These are phyloP conservation scores for Corymbia citriodora DNA, from an alignment of 441 rosid genomes.

Conservation along the genomic window DNA sequence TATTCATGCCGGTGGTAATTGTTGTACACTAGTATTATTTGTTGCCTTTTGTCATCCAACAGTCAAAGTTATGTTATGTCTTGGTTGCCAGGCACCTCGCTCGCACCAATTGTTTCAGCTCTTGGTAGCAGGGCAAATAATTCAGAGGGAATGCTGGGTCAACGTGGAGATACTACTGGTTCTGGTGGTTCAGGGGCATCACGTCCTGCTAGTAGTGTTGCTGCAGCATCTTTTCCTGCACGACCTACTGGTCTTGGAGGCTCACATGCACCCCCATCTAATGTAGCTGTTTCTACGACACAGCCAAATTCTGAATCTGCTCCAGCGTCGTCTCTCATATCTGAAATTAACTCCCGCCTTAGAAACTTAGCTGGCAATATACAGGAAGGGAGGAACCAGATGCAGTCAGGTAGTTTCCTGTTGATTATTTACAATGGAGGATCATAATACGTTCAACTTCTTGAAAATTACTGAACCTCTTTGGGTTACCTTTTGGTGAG, in stretches of 20 bases:
- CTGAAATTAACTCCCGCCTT: constrained; percentile 43
- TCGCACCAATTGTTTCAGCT: constrained; percentile 55
- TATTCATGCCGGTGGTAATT: constrained; percentile 86
- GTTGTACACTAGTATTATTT: not conserved
- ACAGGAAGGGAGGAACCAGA: constrained; percentile 46
- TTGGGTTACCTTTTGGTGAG: constrained; percentile 8
- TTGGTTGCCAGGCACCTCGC: constrained; percentile 40
- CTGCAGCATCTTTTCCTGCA: constrained; percentile 42
- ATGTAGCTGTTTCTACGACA: constrained; percentile 24
- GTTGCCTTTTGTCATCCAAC: not conserved
- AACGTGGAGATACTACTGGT: constrained; percentile 26
- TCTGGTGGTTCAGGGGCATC: constrained; percentile 31
- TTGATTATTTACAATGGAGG: not conserved
- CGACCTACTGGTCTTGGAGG: constrained; percentile 25
- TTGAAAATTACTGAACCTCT: not conserved
- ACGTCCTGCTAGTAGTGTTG: constrained; percentile 42
- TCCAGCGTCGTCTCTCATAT: constrained; percentile 25
- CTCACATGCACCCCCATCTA: constrained; percentile 38
- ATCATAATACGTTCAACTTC: not conserved
- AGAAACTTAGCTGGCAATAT: constrained; percentile 34
- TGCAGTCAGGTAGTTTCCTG: constrained; percentile 40
- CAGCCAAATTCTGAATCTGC: constrained; percentile 27
- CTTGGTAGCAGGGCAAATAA: constrained; percentile 44
- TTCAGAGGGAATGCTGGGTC: constrained; percentile 48
- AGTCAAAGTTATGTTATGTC: not conserved